Conservation (phyloP, 805 yeast species). For the Yarrowia phangngaensis region DNA sequence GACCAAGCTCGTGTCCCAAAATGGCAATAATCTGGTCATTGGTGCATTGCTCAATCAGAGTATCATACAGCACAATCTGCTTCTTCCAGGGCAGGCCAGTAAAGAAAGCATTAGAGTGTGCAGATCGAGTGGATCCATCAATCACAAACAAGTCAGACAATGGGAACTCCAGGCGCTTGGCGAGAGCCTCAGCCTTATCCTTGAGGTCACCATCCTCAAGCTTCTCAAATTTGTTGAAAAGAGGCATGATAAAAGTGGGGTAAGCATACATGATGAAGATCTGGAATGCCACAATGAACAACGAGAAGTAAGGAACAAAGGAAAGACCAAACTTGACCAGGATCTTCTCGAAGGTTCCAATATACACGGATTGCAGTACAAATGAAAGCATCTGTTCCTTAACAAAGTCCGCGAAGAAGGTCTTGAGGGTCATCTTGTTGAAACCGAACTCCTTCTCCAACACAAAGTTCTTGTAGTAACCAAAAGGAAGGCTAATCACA, state of each 20-base stretch:
- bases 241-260: constrained; percentile 86
- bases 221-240: constrained; percentile 87
- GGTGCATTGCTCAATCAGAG: constrained; percentile 75
- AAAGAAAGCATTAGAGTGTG: constrained; percentile 96
- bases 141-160: constrained; percentile 78
- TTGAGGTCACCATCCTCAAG: constrained; percentile 87
- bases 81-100: constrained; percentile 96
- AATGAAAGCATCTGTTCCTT: constrained; percentile 55
- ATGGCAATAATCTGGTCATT: constrained; percentile 85
- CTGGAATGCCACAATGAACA: constrained; percentile 66
- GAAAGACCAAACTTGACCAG: constrained; percentile 73
- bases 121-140: constrained; percentile 95
- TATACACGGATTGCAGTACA: constrained; percentile 65
- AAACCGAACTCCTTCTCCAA: constrained; percentile 91
- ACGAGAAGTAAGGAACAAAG: constrained; percentile 76
- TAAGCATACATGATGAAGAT: constrained; percentile 67
- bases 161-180: constrained; percentile 75
- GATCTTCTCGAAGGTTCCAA: constrained; percentile 74
- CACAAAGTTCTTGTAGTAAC: constrained; percentile 76
- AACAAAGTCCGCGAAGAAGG: constrained; percentile 70
- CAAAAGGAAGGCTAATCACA: constrained; percentile 59
- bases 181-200: constrained; percentile 72
- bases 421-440: constrained; percentile 70
- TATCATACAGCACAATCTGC: constrained; percentile 90
- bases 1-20: constrained; percentile 97